phyloP scores from a whole-genome alignment of 495 filamentous ascomycete species.

The Tuber borchii region DNA sequence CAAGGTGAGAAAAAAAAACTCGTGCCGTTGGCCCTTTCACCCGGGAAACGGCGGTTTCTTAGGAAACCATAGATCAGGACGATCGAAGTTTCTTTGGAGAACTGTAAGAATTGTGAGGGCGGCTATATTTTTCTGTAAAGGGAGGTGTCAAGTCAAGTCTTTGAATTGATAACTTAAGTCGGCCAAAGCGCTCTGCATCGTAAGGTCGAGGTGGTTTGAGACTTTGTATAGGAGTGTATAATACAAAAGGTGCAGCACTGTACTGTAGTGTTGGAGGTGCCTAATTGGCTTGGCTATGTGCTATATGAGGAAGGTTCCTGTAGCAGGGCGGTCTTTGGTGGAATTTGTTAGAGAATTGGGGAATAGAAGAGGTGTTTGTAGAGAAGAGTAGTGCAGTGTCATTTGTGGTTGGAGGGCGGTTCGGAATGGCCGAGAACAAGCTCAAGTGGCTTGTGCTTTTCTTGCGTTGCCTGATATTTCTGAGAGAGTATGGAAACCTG shows the following conservation, averaged over 20 bases:
- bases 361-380: neutral
- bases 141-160: neutral
- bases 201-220: neutral
- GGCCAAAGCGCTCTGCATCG: too few species aligned
- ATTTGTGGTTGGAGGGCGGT: neutral
- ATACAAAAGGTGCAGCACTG: neutral
- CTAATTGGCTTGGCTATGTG: neutral
- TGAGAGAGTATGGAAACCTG: neutral
- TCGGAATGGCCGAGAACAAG: neutral
- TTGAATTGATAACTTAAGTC: too few species aligned
- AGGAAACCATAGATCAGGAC: too few species aligned
- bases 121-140: neutral
- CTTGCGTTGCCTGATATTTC: neutral
- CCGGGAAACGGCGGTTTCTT: neutral
- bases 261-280: too few species aligned
- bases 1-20: too few species aligned
- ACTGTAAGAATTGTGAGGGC: neutral
- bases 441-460: neutral
- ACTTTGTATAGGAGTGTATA: neutral
- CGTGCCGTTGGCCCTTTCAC: neutral
- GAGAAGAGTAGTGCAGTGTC: neutral
- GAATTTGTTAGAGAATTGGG: neutral
- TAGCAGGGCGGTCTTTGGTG: neutral
- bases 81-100: neutral
- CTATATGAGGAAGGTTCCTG: neutral